Base-by-base conservation (phyloP, 371 early-diverging fungal species). In the Synchytrium microbalum region DNA sequence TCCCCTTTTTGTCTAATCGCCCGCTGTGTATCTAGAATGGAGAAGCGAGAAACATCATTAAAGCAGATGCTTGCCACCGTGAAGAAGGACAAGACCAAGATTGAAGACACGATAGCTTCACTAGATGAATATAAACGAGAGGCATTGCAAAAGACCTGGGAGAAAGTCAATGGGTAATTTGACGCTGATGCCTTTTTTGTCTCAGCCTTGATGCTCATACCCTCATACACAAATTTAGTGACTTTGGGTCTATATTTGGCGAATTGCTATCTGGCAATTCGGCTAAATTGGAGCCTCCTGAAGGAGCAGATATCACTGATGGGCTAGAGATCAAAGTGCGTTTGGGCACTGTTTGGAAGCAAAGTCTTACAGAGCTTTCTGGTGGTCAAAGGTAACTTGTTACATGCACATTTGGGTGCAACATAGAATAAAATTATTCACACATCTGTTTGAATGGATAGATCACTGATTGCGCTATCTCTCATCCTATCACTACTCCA, bases 291-390 rank as follows among this genome's bases (percentile, higher is more conserved):
- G 88, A 88, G 64, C 90, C 89, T 46, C 86, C 88, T 2, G 93
- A 92, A 62, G 92, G 89, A 1, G 75, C 84, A 67, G 79, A 80
- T 1, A 82, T 98, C n/a, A 83, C 86, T 0, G 86, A 90, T 0
- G 98, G 98, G 0, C 78, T 95, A 64, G 96, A 96, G 64, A 86
- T 99, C 62, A 90, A 90, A 66, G 99, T 99, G 10, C 91, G 89
- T 65, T 83, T 99, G 31, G 99, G 99, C 29, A 92, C 92, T 27
- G 91, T 95, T 2, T 99, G 99, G 99, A 99, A 99, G 71, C 86
- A 96, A 25, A 93, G 93, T 63, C 76, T 99, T 61, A 88, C 91
- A 0, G 99, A 99, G 76, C 78, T 99, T 14, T 94, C 95, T 72
- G 99, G 99, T 72, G 99, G 99, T 0, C 99, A 99, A 78, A 79